A percentile compares a stretch with the other conserved stretches of the same genome.
phyloP scores from a whole-genome alignment of 768 basidiomycete genomes.

The Boletus rufocinnamomeus region DNA sequence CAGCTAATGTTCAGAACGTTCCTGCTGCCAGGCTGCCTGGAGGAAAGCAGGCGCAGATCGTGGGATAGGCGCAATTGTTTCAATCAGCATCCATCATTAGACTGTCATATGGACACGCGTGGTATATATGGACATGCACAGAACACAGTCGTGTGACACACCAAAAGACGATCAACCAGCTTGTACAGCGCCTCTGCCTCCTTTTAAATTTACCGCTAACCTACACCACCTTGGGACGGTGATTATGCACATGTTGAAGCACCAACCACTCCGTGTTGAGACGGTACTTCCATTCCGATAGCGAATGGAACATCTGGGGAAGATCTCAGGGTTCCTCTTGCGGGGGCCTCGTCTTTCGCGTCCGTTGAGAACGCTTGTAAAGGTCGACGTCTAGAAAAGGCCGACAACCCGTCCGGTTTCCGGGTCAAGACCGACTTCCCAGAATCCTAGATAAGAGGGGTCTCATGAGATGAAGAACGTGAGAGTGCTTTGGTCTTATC shows the following conservation, averaged over 20 bases:
- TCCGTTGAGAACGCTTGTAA: constrained; percentile 23
- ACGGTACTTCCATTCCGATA: constrained; percentile 28
- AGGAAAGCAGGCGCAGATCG: constrained; percentile 15
- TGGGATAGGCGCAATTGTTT: neutral
- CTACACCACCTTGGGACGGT: constrained; percentile 16
- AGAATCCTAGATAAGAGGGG: constrained; percentile 60
- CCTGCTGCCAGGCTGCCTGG: constrained; percentile 40
- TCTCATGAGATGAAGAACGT: constrained; percentile 13
- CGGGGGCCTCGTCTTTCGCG: constrained; percentile 4
- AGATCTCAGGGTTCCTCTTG: constrained; percentile 14
- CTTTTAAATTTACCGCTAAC: constrained; percentile 10
- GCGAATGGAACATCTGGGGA: constrained; percentile 24
- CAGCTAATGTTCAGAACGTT: neutral
- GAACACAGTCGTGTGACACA: constrained; percentile 2
- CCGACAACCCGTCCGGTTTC: constrained; percentile 83
- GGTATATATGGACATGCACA: constrained; percentile 15
- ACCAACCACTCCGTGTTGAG: constrained; percentile 42
- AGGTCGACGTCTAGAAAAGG: constrained; percentile 59
- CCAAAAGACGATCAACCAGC: neutral
- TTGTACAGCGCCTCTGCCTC: constrained; percentile 1
- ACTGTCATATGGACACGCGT: constrained; percentile 7
- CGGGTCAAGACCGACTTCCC: constrained; percentile 83
- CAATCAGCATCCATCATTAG: neutral
- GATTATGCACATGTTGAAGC: constrained; percentile 43
- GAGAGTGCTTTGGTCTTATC: constrained; percentile 2